Conservation (phyloP, 345 rosid genomes). For the Salix koriyanagi region DNA sequence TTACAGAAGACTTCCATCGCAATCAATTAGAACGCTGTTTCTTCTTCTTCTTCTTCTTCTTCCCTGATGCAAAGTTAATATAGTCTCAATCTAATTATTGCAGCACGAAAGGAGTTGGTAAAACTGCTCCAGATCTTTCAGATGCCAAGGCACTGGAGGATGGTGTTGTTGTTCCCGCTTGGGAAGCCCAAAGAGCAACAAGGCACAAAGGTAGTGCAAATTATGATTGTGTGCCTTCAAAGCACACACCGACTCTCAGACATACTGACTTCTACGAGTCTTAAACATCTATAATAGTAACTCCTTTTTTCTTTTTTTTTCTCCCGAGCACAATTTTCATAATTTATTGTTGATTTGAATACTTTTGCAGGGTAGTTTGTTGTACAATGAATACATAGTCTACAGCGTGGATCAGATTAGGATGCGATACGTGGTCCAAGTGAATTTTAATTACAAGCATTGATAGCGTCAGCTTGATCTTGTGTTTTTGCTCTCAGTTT, state of each 20-base stretch:
- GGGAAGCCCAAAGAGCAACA: conserved; percentile 60
- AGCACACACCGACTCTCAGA: neutral
- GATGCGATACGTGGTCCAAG: conserved; percentile 75
- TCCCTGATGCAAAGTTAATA: neutral
- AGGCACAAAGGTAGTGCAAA: conserved; percentile 28
- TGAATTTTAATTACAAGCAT: conserved; percentile 49
- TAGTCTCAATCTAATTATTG: conserved; percentile 14
- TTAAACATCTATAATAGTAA: neutral
- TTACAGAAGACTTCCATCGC: no score
- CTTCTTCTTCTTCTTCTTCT: neutral
- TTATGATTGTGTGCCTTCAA: neutral
- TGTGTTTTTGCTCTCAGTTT: neutral
- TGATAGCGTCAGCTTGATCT: neutral
- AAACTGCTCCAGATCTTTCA: conserved; percentile 58
- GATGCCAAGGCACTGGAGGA: conserved; percentile 59
- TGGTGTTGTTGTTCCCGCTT: conserved; percentile 67
- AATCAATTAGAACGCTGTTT: neutral
- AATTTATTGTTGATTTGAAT: neutral
- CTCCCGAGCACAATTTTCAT: neutral
- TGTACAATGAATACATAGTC: conserved; percentile 78
- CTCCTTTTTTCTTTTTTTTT: neutral
- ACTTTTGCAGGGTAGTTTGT: conserved; percentile 54
- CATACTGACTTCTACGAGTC: neutral
- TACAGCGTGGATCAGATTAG: conserved; percentile 78
- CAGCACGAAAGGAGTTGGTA: conserved; percentile 83